Percentiles rank a stretch among this genome's conserved stretches.
Evolutionary conservation across 2,329 filamentous ascomycete species (phyloP).

Genomic region (Xylariaceae sp.): DNA sequence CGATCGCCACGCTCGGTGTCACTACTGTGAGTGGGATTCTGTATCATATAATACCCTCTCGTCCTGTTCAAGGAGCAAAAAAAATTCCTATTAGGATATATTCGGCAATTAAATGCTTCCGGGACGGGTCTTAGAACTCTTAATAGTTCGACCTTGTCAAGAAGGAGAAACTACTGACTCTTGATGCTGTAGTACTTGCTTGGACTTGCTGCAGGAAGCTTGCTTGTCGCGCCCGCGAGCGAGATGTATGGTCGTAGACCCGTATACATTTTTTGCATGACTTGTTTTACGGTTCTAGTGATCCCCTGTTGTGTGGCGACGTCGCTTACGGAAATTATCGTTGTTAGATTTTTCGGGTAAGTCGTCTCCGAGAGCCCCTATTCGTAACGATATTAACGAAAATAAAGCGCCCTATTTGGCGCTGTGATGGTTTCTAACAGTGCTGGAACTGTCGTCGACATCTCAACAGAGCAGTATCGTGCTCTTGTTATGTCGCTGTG

Average conservation of each 20-base stretch:
- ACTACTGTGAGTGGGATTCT: constrained; percentile 51
- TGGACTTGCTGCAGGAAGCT: constrained; percentile 70
- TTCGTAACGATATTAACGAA: constrained; percentile 32
- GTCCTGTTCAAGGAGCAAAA: too few species aligned
- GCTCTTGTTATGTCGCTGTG: constrained; percentile 84
- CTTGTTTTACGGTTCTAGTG: constrained; percentile 67
- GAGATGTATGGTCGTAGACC: constrained; percentile 69
- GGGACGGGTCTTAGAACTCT: too few species aligned
- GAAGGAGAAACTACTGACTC: too few species aligned
- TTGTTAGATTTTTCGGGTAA: constrained; percentile 72
- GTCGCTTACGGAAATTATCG: constrained; percentile 68
- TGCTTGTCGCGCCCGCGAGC: constrained; percentile 74
- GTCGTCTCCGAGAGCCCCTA: constrained; percentile 23
- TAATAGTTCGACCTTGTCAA: too few species aligned
- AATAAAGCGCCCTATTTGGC: constrained; percentile 63
- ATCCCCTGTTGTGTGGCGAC: constrained; percentile 72
- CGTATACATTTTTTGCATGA: constrained; percentile 71
- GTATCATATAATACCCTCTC: too few species aligned
- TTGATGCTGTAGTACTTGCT: constrained; percentile 59
- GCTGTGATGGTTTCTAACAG: constrained; percentile 82
- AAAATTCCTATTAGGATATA: too few species aligned
- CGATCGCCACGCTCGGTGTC: constrained; percentile 72
- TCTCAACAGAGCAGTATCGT: constrained; percentile 77
- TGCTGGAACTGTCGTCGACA: constrained; percentile 81
- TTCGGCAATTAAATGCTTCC: too few species aligned